Conservation (phyloP, 768 basidiomycete species). For the Dentipellis fragilis region DNA sequence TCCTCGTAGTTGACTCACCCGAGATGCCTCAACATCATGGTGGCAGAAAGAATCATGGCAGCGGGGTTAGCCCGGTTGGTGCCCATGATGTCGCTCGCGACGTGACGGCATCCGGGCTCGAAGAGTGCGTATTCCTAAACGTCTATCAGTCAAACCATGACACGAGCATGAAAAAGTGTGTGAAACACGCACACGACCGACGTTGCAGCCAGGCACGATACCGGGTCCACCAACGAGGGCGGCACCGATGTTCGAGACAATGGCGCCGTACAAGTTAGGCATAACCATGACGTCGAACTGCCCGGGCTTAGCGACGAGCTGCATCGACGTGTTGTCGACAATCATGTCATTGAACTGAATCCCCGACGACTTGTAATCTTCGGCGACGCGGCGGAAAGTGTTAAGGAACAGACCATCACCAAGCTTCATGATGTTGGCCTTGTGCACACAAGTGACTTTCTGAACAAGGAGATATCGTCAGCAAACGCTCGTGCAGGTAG, state of each 20-base stretch:
- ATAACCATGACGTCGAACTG: conserved; percentile 99
- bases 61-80: conserved; percentile 94
- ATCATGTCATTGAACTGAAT: conserved; percentile 98
- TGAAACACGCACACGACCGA: conserved; percentile 67
- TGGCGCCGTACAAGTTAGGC: conserved; percentile 95
- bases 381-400: conserved; percentile 93
- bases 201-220: conserved; percentile 95
- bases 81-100: conserved; percentile 93
- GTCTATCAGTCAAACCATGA: not conserved
- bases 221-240: conserved; percentile 98
- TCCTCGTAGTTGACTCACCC: conserved; percentile 44
- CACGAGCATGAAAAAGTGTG: not conserved
- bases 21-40: conserved; percentile 95
- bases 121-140: conserved; percentile 90
- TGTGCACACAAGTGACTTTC: conserved; percentile 99
- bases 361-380: conserved; percentile 90
- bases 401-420: conserved; percentile 98
- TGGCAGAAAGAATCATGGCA: conserved; percentile 93
- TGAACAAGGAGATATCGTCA: conserved; percentile 20
- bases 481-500: not conserved
- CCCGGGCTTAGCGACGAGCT: conserved; percentile 88
- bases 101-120: conserved; percentile 96
- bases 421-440: conserved; percentile 99
- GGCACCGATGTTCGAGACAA: conserved; percentile 96
- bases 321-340: conserved; percentile 99